Conservation (phyloP, 768 basidiomycete genomes). For the Trametes elegans region DNA sequence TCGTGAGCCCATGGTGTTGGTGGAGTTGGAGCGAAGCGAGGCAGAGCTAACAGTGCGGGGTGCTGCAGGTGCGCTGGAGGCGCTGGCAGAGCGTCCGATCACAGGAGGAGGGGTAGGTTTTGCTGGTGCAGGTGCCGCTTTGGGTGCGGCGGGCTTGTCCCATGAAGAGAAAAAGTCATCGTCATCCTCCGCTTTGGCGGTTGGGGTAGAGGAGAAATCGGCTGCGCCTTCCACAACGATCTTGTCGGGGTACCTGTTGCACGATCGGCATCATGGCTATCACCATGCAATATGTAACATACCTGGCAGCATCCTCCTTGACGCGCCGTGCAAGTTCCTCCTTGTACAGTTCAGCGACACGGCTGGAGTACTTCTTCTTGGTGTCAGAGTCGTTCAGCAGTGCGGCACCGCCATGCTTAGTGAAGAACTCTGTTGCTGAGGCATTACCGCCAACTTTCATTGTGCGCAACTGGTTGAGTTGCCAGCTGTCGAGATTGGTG, state of each 20-base stretch:
- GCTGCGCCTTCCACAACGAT: slow-evolving; percentile 77
- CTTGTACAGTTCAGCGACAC: slow-evolving; percentile 85
- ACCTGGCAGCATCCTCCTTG: slow-evolving; percentile 72
- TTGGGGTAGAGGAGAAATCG: slow-evolving; percentile 26
- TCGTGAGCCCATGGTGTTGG: slow-evolving; percentile 29
- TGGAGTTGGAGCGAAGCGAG: slow-evolving; percentile 48
- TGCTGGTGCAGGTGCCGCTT: slow-evolving; percentile 32
- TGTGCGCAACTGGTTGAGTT: slow-evolving; percentile 81
- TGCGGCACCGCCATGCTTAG: slow-evolving; percentile 75
- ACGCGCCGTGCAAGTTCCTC: slow-evolving; percentile 84
- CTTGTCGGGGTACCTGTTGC: slow-evolving; percentile 66
- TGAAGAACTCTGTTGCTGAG: slow-evolving; percentile 85
- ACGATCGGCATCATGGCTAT: not conserved
- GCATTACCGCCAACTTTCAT: slow-evolving; percentile 97
- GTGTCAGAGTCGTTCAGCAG: slow-evolving; percentile 71
- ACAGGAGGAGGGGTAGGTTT: slow-evolving; percentile 53
- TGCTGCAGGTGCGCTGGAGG: slow-evolving; percentile 27
- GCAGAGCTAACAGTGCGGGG: slow-evolving; percentile 66
- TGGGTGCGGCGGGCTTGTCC: slow-evolving; percentile 69
- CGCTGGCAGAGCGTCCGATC: slow-evolving; percentile 48
- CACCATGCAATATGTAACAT: slow-evolving; percentile 25
- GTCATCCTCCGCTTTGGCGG: slow-evolving; percentile 46
- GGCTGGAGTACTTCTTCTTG: slow-evolving; percentile 87
- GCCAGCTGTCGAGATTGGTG: slow-evolving; percentile 96
- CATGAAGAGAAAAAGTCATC: slow-evolving; percentile 98